phyloP scores from a whole-genome alignment of 805 yeast genomes.

The Brettanomyces custersianus region DNA sequence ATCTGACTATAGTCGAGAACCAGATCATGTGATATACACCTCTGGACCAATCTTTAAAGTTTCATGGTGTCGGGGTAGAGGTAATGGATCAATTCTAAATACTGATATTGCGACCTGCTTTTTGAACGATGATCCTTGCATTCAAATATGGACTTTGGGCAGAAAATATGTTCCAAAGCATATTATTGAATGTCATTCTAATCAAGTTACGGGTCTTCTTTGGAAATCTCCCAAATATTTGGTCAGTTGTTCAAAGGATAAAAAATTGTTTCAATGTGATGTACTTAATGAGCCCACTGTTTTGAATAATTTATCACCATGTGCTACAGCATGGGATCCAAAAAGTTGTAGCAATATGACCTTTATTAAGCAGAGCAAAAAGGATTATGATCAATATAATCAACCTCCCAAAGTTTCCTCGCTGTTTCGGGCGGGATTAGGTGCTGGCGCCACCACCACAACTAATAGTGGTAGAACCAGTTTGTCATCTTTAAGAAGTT shows the following conservation, averaged over 20 bases:
- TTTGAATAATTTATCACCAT: constrained; percentile 42
- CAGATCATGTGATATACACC: constrained; percentile 65
- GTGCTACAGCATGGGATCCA: constrained; percentile 51
- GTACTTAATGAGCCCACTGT: constrained; percentile 32
- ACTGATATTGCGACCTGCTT: constrained; percentile 70
- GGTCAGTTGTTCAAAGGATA: constrained; percentile 46
- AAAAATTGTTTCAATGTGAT: constrained; percentile 38
- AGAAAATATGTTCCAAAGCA: constrained; percentile 66
- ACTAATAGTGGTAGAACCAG: background rate
- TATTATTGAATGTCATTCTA: constrained; percentile 39
- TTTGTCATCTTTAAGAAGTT: too few relatives aligned
- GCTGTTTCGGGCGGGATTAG: background rate
- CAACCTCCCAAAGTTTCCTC: constrained; percentile 2
- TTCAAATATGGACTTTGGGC: constrained; percentile 60
- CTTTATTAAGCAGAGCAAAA: constrained; percentile 41
- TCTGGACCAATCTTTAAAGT: constrained; percentile 75
- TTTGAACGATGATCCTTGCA: constrained; percentile 60
- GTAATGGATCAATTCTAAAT: constrained; percentile 33
- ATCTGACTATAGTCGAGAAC: constrained; percentile 32
- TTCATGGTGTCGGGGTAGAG: constrained; percentile 49
- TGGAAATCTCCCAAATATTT: constrained; percentile 40
- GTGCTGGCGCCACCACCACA: background rate
- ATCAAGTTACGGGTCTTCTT: constrained; percentile 46
- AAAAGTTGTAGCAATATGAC: constrained; percentile 36
- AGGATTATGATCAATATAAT: constrained; percentile 4